Conservation (phyloP, 768 basidiomycete species). For the Podaxis carcinomalis region DNA sequence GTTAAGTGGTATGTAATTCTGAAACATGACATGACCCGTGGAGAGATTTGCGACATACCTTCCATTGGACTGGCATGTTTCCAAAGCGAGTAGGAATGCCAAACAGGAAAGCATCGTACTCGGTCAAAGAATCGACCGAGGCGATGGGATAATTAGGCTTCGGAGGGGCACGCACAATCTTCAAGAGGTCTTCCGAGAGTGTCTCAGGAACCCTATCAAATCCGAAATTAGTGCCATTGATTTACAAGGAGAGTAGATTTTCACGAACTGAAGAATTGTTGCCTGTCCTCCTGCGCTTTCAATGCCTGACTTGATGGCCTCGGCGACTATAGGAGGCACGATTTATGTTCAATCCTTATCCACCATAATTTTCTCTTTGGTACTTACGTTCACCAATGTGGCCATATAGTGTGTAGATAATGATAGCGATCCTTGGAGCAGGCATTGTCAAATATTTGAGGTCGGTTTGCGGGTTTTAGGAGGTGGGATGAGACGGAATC, state of each 20-base stretch:
- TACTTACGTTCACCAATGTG: slow-evolving; percentile 64
- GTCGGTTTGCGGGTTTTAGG: background rate
- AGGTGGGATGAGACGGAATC: background rate
- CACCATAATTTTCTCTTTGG: background rate
- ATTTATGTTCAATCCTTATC: background rate
- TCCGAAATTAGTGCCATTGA: background rate
- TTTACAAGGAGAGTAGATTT: background rate
- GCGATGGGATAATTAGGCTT: slow-evolving; percentile 73
- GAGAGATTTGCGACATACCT: slow-evolving; percentile 32
- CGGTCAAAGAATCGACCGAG: slow-evolving; percentile 42
- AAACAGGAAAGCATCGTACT: slow-evolving; percentile 71
- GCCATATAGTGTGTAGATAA: slow-evolving; percentile 73
- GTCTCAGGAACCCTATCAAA: slow-evolving; percentile 69
- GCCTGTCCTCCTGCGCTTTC: slow-evolving; percentile 44
- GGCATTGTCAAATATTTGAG: slow-evolving; percentile 25
- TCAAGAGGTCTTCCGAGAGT: slow-evolving; percentile 61
- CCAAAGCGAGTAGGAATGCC: slow-evolving; percentile 83
- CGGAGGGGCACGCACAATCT: slow-evolving; percentile 64
- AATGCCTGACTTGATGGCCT: slow-evolving; percentile 45
- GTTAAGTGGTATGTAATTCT: background rate
- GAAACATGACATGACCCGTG: background rate
- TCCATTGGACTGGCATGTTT: slow-evolving; percentile 76
- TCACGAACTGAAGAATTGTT: slow-evolving; percentile 50
- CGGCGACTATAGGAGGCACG: slow-evolving; percentile 46
- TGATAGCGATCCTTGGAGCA: slow-evolving; percentile 57